Conservation (phyloP, 73 alveolate genomes). For the Paramecium octaurelia region DNA sequence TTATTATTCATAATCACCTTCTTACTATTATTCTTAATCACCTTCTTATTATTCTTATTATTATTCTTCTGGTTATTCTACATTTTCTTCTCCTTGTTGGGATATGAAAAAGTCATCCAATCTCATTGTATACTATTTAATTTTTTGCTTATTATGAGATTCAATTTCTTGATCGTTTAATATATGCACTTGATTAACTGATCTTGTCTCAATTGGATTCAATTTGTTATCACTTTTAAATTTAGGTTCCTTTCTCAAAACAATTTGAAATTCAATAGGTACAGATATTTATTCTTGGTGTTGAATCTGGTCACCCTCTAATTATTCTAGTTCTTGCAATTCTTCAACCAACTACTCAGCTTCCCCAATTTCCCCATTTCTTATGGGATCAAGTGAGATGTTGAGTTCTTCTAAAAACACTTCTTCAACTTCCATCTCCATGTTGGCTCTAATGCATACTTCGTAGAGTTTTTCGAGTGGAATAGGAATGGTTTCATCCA, state of each 20-base stretch:
- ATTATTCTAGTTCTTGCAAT: not conserved
- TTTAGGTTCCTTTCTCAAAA: not conserved
- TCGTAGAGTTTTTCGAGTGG: not conserved
- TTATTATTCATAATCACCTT: not conserved
- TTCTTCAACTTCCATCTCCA: constrained; percentile 44
- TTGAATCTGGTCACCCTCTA: not conserved
- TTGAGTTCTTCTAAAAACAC: not conserved
- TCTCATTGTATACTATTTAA: not conserved
- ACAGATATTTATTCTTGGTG: not conserved
- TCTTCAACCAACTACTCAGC: not conserved
- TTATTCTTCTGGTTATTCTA: not conserved
- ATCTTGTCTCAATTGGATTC: not conserved
- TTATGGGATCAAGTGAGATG: not conserved
- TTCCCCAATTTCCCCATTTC: not conserved
- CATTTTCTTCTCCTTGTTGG: not conserved
- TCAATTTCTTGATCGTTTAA: not conserved
- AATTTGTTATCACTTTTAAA: not conserved
- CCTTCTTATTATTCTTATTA: not conserved
- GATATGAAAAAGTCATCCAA: not conserved
- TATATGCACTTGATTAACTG: not conserved
- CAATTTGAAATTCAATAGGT: not conserved
- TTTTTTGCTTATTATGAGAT: not conserved
- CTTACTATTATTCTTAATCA: not conserved
- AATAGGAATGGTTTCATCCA: not conserved
- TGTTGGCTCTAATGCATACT: not conserved